These are phyloP conservation scores for Populus ilicifolia DNA, from an alignment of 345 rosid genomes.

Conservation along the genomic window DNA sequence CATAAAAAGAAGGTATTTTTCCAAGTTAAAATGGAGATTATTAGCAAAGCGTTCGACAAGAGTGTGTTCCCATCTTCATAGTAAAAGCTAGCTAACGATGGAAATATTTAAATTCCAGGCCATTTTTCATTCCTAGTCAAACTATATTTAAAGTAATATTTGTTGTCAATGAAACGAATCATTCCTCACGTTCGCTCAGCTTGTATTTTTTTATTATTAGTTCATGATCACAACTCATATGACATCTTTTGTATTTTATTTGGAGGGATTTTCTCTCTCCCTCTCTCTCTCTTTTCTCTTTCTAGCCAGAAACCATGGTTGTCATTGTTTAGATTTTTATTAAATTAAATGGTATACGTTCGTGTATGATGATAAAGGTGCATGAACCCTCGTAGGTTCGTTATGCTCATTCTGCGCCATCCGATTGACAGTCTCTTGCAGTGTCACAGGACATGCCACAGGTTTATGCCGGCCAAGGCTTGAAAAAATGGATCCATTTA, in stretches of 20 bases:
- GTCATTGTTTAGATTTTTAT: conserved; percentile 5
- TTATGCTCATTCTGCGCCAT: neutral
- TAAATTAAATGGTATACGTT: conserved; percentile 2
- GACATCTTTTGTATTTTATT: conserved; percentile 10
- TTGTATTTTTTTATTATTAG: conserved; percentile 13
- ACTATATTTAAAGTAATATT: conserved; percentile 3
- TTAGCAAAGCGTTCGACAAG: conserved; percentile 29
- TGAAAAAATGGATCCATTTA: neutral
- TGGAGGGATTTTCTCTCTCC: neutral
- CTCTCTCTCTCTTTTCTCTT: neutral
- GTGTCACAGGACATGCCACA: neutral
- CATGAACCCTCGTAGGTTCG: neutral
- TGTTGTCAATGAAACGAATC: conserved; percentile 29
- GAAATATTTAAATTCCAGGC: neutral
- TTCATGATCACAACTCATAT: conserved; percentile 31
- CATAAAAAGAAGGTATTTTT: neutral
- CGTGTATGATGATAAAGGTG: neutral
- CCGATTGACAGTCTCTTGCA: neutral
- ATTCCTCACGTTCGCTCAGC: conserved; percentile 38
- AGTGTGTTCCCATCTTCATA: conserved; percentile 7
- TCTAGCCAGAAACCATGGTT: conserved; percentile 8
- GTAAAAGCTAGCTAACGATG: neutral
- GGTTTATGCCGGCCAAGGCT: neutral
- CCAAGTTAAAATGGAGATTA: neutral
- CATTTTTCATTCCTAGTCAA: conserved; percentile 20